Conservation (phyloP, 2,329 filamentous ascomycete genomes). For the Fusarium acutatum region DNA sequence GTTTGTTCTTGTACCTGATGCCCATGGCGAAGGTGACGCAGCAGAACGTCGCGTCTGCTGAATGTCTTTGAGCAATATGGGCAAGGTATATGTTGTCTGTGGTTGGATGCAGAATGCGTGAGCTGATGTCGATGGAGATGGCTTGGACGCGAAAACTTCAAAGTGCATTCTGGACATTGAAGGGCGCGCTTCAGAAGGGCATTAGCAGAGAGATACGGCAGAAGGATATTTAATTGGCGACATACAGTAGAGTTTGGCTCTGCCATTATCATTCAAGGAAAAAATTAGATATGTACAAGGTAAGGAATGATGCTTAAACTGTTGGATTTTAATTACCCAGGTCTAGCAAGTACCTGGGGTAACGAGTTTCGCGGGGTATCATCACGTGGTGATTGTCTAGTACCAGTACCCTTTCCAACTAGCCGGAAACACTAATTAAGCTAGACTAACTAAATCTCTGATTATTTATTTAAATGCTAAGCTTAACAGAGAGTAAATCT, state of each 20-base stretch:
- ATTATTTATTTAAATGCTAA: no score
- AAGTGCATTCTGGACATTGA: not conserved
- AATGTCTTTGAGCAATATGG: not conserved
- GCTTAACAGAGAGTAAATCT: no score
- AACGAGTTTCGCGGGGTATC: not conserved
- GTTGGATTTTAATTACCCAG: not conserved
- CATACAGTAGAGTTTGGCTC: not conserved
- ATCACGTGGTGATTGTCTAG: not conserved
- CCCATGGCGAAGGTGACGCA: not conserved
- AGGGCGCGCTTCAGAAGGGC: rapidly evolving
- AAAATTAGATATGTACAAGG: no score
- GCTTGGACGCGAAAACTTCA: not conserved
- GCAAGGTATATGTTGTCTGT: not conserved
- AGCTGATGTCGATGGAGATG: not conserved
- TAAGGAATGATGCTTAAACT: not conserved
- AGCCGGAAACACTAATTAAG: not conserved
- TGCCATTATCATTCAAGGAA: no score
- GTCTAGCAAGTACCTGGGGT: not conserved
- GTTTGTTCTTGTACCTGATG: not conserved
- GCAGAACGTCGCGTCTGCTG: not conserved
- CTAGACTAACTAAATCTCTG: not conserved
- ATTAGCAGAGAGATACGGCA: not conserved
- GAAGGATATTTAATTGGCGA: rapidly evolving
- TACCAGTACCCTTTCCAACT: not conserved
- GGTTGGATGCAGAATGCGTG: not conserved